These are phyloP conservation scores for Biscogniauxia sp. DNA, from an alignment of 2,329 filamentous ascomycete species.

Conservation along the genomic window DNA sequence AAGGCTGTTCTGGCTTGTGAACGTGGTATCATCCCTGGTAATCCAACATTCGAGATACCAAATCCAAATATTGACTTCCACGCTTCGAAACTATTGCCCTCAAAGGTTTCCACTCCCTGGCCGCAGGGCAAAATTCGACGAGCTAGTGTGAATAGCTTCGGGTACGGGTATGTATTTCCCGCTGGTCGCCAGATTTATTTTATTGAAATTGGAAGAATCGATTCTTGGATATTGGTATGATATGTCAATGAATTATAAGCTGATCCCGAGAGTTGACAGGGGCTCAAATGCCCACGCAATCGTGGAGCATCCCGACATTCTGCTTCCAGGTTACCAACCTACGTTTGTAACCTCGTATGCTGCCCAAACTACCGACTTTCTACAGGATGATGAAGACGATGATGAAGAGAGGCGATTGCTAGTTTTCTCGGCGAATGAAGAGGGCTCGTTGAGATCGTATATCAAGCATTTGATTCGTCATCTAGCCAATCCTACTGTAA, in stretches of 20 bases:
- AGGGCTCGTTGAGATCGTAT: background rate
- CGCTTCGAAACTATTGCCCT: constrained; percentile 2
- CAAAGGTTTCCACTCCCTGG: constrained; percentile 1
- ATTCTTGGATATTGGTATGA: too few species aligned
- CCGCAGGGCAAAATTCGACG: background rate
- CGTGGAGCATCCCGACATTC: constrained; percentile 1
- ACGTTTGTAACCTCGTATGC: background rate
- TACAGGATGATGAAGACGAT: too few species aligned
- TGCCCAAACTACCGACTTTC: background rate
- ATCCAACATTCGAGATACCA: constrained; percentile 6
- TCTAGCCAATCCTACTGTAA: background rate
- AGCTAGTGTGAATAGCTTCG: constrained; percentile 10
- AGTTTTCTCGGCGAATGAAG: background rate
- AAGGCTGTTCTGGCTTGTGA: constrained; percentile 6
- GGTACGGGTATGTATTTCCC: background rate
- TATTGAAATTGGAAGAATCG: too few species aligned
- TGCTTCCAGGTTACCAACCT: background rate
- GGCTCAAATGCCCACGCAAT: constrained; percentile 9
- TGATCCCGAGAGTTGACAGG: too few species aligned
- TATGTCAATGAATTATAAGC: too few species aligned
- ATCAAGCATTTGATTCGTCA: background rate
- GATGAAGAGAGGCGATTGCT: background rate
- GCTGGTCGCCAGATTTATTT: too few species aligned
- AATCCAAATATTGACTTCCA: constrained; percentile 1
- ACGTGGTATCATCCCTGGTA: constrained; percentile 4